Evolutionary conservation across 2,329 filamentous ascomycete species (phyloP).

Genomic region (Ophiostoma populinum): DNA sequence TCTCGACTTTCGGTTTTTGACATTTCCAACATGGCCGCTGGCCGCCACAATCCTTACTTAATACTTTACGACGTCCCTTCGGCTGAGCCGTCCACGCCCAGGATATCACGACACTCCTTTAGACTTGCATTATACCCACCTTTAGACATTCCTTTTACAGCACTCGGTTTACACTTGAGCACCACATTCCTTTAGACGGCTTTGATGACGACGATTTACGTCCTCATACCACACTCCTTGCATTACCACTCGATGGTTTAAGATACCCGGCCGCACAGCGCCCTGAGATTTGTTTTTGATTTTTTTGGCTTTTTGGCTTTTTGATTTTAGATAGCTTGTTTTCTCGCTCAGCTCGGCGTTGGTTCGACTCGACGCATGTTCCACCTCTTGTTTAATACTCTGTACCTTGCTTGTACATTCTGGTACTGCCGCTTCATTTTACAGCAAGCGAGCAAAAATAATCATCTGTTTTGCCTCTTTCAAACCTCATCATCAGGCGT

Average conservation of each 20-base stretch:
- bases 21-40: slow-evolving; percentile 10
- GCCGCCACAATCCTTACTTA: slow-evolving; percentile 7
- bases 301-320: slow-evolving; percentile 4
- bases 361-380: too few species aligned
- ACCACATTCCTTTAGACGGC: slow-evolving; percentile 15
- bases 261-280: slow-evolving; percentile 38
- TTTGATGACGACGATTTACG: slow-evolving; percentile 19
- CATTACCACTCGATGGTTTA: slow-evolving; percentile 19
- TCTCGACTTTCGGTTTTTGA: slow-evolving; percentile 12
- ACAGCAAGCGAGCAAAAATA: too few species aligned
- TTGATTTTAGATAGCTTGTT: background rate
- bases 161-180: slow-evolving; percentile 19
- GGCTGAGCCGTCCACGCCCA: slow-evolving; percentile 15
- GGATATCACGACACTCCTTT: slow-evolving; percentile 17
- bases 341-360: background rate
- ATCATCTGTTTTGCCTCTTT: too few species aligned
- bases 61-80: slow-evolving; percentile 6
- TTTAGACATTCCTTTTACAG: slow-evolving; percentile 27
- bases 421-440: too few species aligned
- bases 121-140: slow-evolving; percentile 22
- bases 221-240: slow-evolving; percentile 27
- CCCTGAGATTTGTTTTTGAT: slow-evolving; percentile 6
- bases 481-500: too few species aligned
- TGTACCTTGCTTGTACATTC: too few species aligned
- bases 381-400: too few species aligned